phyloP scores from a whole-genome alignment of 192 early-diverging fungal species.

The Physocladia obscura region DNA sequence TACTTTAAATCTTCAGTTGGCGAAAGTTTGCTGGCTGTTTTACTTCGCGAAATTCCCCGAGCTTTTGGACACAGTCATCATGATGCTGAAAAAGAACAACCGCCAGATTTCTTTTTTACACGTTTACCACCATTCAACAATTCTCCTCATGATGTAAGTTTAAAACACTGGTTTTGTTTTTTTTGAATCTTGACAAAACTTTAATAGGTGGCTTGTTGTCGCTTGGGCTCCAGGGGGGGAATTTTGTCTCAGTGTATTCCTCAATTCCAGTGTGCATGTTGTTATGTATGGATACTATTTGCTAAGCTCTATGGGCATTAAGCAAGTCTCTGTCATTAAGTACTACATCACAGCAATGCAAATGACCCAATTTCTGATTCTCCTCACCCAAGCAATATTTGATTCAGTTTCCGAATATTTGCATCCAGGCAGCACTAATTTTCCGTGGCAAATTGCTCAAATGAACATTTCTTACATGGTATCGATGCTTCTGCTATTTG shows the following conservation, averaged over 20 bases:
- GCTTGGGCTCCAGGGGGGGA: conserved; percentile 60
- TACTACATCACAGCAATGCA: conserved; percentile 64
- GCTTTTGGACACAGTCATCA: conserved; percentile 67
- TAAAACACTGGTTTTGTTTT: not conserved
- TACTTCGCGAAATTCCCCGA: conserved; percentile 65
- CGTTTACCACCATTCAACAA: conserved; percentile 66
- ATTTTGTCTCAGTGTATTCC: conserved; percentile 52
- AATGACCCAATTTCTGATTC: conserved; percentile 67
- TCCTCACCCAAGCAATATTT: conserved; percentile 53
- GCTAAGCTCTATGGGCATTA: conserved; percentile 46
- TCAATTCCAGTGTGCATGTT: conserved; percentile 66
- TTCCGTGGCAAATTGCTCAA: conserved; percentile 1
- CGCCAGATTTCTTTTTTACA: conserved; percentile 67
- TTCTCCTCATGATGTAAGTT: conserved; percentile 20
- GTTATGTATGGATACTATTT: conserved; percentile 72
- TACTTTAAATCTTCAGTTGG: conserved; percentile 57
- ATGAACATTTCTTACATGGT: conserved; percentile 67
- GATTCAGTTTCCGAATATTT: conserved; percentile 21
- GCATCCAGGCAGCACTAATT: conserved; percentile 41
- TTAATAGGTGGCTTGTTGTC: conserved; percentile 50
- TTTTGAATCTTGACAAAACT: too few relatives aligned
- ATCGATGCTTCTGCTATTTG: conserved; percentile 65
- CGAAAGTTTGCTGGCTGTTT: conserved; percentile 65
- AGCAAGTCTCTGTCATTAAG: conserved; percentile 61
- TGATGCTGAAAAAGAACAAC: conserved; percentile 70